phyloP scores from a whole-genome alignment of 352 stramenopile species.

The Pythium grandisporangium region DNA sequence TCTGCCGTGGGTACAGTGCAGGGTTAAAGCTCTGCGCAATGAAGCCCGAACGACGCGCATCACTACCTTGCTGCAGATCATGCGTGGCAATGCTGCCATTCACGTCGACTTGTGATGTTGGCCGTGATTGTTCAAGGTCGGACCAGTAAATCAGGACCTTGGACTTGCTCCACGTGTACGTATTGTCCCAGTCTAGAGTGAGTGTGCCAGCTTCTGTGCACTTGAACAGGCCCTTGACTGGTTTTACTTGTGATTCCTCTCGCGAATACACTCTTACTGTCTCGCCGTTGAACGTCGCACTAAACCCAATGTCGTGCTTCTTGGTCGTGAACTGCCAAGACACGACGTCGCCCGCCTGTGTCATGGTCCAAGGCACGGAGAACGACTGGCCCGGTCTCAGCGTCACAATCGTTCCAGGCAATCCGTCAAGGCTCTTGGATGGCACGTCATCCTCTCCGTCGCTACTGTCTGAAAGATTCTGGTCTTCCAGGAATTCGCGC shows the following conservation, averaged over 20 bases:
- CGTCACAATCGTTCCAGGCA: conserved; percentile 52
- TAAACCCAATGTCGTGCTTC: conserved; percentile 79
- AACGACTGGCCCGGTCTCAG: conserved; percentile 64
- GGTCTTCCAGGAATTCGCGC: conserved; percentile 53
- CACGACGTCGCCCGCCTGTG: conserved; percentile 28
- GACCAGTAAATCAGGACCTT: conserved; percentile 75
- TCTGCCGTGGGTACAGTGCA: conserved; percentile 44
- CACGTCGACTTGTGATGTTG: conserved; percentile 1
- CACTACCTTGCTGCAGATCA: conserved; percentile 4
- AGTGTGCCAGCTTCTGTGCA: conserved; percentile 37
- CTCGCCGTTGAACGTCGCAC: conserved; percentile 54
- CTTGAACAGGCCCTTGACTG: conserved; percentile 53
- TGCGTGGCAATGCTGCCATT: not conserved
- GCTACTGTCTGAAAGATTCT: conserved; percentile 32
- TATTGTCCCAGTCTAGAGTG: conserved; percentile 75
- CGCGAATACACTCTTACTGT: conserved; percentile 54
- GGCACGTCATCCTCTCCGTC: conserved; percentile 42
- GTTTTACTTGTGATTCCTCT: conserved; percentile 51
- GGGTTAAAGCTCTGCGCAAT: conserved; percentile 54
- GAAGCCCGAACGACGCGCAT: conserved; percentile 47
- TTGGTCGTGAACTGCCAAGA: conserved; percentile 73
- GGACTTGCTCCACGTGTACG: conserved; percentile 72
- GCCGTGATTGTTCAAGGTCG: conserved; percentile 34
- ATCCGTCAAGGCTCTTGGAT: conserved; percentile 36
- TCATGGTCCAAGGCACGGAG: conserved; percentile 39